phyloP scores from a whole-genome alignment of 2,329 filamentous ascomycete genomes.

The Colletotrichum sp. region DNA sequence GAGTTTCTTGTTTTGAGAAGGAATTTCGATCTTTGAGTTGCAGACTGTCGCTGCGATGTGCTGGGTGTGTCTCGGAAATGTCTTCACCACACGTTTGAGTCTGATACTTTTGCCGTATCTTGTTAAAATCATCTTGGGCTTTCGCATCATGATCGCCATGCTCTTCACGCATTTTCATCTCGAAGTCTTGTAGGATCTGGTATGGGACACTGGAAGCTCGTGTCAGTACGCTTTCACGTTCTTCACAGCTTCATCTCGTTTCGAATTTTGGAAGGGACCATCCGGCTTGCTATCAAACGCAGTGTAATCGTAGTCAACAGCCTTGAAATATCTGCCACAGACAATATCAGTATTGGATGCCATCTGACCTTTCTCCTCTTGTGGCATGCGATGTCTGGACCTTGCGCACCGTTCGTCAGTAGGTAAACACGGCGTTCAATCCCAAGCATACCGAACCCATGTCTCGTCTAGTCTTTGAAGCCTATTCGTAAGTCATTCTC shows the following conservation, averaged over 20 bases:
- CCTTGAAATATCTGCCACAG: fast-evolving
- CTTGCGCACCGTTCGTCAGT: background rate
- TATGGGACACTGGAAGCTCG: fast-evolving
- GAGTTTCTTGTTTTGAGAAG: slow-evolving; percentile 21
- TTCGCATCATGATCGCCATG: background rate
- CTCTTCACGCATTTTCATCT: background rate
- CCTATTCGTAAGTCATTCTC: background rate
- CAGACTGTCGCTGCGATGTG: background rate
- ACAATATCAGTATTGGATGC: fast-evolving
- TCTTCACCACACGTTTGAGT: background rate
- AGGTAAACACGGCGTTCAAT: background rate
- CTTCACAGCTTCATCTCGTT: background rate
- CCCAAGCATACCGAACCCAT: too few relatives aligned
- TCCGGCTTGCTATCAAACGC: background rate
- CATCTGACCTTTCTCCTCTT: fast-evolving
- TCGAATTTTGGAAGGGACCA: background rate
- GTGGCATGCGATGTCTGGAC: background rate
- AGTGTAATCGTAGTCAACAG: background rate
- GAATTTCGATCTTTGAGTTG: background rate
- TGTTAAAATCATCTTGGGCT: background rate
- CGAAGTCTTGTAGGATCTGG: background rate
- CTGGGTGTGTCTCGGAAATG: background rate
- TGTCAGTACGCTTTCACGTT: background rate
- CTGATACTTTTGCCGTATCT: background rate
- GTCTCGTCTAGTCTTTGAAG: background rate